Evolutionary conservation across 352 stramenopile species (phyloP), one percentile per base, ranked within the genome.

Genomic region (Peronospora destructor): DNA sequence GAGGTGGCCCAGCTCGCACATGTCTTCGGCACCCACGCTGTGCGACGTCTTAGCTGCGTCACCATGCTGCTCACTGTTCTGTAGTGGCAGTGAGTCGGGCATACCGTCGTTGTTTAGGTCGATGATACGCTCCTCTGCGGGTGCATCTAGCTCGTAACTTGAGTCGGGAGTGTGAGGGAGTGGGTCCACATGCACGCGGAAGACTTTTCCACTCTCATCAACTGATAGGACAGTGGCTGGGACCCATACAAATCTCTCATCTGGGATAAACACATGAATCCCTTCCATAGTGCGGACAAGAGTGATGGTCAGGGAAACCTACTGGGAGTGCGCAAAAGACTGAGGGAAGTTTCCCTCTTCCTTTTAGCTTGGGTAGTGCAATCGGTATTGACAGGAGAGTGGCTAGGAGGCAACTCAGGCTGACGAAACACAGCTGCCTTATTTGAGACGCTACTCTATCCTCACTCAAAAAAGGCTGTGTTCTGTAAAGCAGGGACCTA

Each of bases 1-100:
- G 2, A 97, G 56, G 54, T 96, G 76, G 55, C 78, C 78, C 8
- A 95, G 62, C 14, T 81, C 53, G 51, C 77, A 91, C 84, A 95
- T 92, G 52, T 94, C 83, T 35, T 93, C 79, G 4, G 76, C 81
- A 10, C 80, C 80, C 11, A 69, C 68, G 21, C 44, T 45, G 13
- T 71, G 56, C 28, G 71, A 59, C 40, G 54, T 57, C 32, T 45
- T 71, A 26, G 28, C 47, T 21, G 8, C 35, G 14, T 40, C 6
- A 9, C 12, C 13, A 0, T 46, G 32, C 33, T 70, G 26, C 16
- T 48, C 42, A 0, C 10, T 17, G 58, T 94, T 94, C 54, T 91
- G 80, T 21, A 94, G 60, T 26, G 83, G 83, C 14, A 94, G 62
- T 32, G 77, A 61, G 45, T 85, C 75, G 16, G 79, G 78, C 81